Base-by-base conservation (phyloP, 768 basidiomycete species). In the Agaricus blazei region DNA sequence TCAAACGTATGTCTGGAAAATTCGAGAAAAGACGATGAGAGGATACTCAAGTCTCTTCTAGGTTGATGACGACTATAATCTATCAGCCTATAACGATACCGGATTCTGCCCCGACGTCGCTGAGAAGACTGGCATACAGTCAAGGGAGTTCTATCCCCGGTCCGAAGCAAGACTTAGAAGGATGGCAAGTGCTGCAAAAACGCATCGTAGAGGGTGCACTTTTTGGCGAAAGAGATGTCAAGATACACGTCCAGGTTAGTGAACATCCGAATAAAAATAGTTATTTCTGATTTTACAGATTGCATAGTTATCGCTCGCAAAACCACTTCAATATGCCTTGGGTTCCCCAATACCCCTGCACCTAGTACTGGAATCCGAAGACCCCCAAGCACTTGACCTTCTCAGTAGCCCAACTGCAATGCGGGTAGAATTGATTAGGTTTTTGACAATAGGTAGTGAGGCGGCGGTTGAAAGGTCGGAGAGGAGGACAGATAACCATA, bases 281-380 rank as follows among this genome's bases (percentile, higher is more conserved):
- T 19, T 49, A 23, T 15, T 11, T 46, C 11, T 38, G 27, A 40
- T 40, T 36, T 9, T 34, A 50, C 42, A 48, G 12, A 3, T 14
- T 45, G 34, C n/a, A 34, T 57, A 83, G 80, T 63, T 80, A 9
- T 75, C 81, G 3, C 63, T 83, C 29, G 79, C 79, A 15, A 76
- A 66, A 38, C 81, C 82, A 11, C 68, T 81, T 11, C 73, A 69
- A 4, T 83, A 75, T 63, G 72, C 80, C 11, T 63, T 76, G n/a
- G 80, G 79, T 6, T 76, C 78, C 7, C 72, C 76, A 0, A 72
- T 84, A 4, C 82, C 82, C 8, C 64, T 85, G 7, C 64, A 68
- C 41, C 55, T 84, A n/a, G 78, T 76, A 3, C 59, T 84, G 31
- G 68, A 61, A 24, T 70, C 77, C 26, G 58, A 64, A 2, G 78